Percentiles rank a stretch among this genome's conserved stretches.
phyloP scores from a whole-genome alignment of 345 rosid genomes.

The Salix dunnii region DNA sequence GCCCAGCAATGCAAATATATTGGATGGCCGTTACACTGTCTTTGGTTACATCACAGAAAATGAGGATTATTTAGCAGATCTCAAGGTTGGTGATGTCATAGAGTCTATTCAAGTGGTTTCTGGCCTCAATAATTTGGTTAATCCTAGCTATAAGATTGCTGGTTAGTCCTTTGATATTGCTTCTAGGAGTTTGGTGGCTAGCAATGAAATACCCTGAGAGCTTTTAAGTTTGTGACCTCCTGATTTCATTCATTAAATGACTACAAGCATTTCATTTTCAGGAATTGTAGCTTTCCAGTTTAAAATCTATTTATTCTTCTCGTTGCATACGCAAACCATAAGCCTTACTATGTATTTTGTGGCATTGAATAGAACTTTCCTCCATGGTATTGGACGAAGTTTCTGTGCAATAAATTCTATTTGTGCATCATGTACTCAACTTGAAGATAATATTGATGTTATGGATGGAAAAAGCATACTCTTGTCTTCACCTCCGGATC shows the following conservation, averaged over 20 bases:
- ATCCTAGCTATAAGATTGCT: slow-evolving; percentile 94
- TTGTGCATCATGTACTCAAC: too few relatives aligned
- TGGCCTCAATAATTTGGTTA: slow-evolving; percentile 81
- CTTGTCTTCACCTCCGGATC: too few relatives aligned
- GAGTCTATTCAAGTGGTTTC: slow-evolving; percentile 89
- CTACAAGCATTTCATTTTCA: neutral
- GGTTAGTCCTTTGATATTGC: slow-evolving; percentile 40
- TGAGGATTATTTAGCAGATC: slow-evolving; percentile 82
- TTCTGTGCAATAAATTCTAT: too few relatives aligned
- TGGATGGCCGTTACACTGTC: slow-evolving; percentile 96
- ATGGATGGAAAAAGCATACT: too few relatives aligned
- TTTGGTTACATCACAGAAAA: slow-evolving; percentile 89
- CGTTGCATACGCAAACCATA: neutral
- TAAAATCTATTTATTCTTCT: neutral
- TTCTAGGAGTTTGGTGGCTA: neutral
- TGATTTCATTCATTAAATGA: neutral
- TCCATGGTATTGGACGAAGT: too few relatives aligned
- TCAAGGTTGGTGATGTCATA: slow-evolving; percentile 92
- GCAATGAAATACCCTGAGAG: neutral
- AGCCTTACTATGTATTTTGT: neutral
- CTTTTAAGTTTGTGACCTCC: neutral
- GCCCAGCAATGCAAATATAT: slow-evolving; percentile 89
- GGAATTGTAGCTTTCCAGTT: neutral
- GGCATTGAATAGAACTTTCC: too few relatives aligned
- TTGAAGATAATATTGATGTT: too few relatives aligned